Conservation (phyloP, 2,329 filamentous ascomycete species). For the Biscogniauxia sp. region DNA sequence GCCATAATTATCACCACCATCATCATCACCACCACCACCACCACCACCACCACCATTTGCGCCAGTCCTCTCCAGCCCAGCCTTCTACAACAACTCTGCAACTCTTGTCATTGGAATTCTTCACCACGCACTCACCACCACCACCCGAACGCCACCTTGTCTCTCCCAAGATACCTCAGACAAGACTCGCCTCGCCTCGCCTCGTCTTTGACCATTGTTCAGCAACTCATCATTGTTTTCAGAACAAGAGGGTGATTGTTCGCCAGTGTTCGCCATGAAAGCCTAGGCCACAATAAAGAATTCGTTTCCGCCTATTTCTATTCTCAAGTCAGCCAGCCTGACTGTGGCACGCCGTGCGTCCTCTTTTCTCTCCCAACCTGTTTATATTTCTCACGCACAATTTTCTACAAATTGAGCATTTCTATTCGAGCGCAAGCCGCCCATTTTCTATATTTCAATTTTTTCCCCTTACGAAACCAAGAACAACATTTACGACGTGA, state of each 20-base stretch:
- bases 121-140: not conserved
- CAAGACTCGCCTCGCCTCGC: slow-evolving; percentile 12
- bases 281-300: slow-evolving; percentile 22
- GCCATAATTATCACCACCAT: too few relatives aligned
- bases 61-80: not conserved
- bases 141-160: not conserved
- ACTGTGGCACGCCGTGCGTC: slow-evolving; percentile 16
- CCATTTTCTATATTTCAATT: not conserved
- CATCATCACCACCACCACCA: too few relatives aligned
- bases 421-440: not conserved
- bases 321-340: slow-evolving; percentile 17
- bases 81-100: not conserved
- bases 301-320: slow-evolving; percentile 21
- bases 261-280: slow-evolving; percentile 12
- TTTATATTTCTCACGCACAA: not conserved
- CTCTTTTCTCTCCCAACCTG: slow-evolving; percentile 10
- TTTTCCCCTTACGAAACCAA: not conserved
- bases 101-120: not conserved
- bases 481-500: not conserved
- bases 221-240: slow-evolving; percentile 19
- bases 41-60: too few relatives aligned
- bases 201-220: slow-evolving; percentile 17
- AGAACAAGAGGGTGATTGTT: slow-evolving; percentile 20
- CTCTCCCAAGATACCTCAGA: not conserved
- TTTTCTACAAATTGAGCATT: not conserved